Conservation (phyloP, 352 stramenopile genomes). For the Globisporangium camurandrum region DNA sequence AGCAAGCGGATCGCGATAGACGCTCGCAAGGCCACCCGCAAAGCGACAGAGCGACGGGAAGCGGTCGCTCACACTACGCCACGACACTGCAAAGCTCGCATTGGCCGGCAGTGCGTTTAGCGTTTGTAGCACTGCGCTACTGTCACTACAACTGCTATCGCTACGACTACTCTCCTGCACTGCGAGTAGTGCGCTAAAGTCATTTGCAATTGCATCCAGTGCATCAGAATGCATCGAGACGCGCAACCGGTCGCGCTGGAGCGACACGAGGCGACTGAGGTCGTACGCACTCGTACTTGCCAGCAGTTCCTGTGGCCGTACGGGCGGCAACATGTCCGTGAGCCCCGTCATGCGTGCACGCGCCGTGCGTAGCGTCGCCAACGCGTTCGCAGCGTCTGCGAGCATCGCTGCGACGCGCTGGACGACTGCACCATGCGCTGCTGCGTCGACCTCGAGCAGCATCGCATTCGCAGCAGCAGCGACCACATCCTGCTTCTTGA, state of each 20-base stretch:
- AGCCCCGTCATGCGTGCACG: conserved; percentile 6
- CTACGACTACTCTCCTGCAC: neutral
- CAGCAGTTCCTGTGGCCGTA: conserved; percentile 7
- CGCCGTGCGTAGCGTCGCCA: conserved; percentile 6
- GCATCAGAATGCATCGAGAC: neutral
- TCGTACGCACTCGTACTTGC: conserved; percentile 6
- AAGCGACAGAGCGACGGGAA: conserved; percentile 10
- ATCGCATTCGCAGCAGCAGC: neutral
- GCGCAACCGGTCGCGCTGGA: conserved; percentile 8
- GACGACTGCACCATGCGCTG: neutral
- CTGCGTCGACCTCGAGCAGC: neutral
- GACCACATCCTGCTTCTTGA: conserved; percentile 3
- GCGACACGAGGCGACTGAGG: conserved; percentile 7
- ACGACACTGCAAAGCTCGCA: conserved; percentile 7
- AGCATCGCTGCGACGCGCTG: conserved; percentile 5
- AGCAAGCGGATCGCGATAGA: conserved; percentile 1
- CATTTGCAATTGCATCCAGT: neutral
- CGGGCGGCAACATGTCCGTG: conserved; percentile 7
- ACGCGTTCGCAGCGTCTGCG: neutral
- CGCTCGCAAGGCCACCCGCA: conserved; percentile 1
- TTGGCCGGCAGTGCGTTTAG: neutral
- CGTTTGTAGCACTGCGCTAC: too few relatives aligned
- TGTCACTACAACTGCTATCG: neutral
- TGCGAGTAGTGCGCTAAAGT: conserved; percentile 4
- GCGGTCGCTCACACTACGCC: neutral